These are phyloP conservation scores for Lathyrus tuberosus DNA, from an alignment of 306 rosid genomes.

Conservation along the genomic window DNA sequence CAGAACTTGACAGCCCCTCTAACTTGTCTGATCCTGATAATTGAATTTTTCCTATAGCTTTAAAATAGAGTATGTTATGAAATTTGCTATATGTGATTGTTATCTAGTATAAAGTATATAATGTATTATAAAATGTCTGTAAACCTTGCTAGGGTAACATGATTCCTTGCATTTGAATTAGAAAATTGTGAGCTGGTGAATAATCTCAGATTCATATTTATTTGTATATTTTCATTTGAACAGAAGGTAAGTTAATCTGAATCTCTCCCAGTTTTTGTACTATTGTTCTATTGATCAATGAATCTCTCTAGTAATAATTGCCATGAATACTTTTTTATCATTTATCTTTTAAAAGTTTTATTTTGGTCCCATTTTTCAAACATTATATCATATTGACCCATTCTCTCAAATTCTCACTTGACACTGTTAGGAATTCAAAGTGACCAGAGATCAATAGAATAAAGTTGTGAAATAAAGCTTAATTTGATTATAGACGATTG, in stretches of 20 bases:
- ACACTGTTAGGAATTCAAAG: too few species aligned
- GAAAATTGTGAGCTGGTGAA: conserved; percentile 1
- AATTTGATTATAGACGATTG: too few species aligned
- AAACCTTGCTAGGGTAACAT: conserved; percentile 27
- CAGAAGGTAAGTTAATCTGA: conserved; percentile 12
- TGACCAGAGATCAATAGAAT: too few species aligned
- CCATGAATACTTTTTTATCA: not conserved
- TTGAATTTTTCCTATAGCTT: conserved; percentile 32
- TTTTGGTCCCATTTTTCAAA: too few species aligned
- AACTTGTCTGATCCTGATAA: conserved; percentile 64
- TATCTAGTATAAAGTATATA: conserved; percentile 15
- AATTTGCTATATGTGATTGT: conserved; percentile 16
- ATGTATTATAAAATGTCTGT: conserved; percentile 23
- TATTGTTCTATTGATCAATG: conserved; percentile 8
- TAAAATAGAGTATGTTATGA: conserved; percentile 32
- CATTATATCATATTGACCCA: too few species aligned
- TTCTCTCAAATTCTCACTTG: too few species aligned
- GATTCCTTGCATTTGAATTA: conserved; percentile 22
- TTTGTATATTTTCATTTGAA: conserved; percentile 10
- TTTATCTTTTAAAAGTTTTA: too few species aligned
- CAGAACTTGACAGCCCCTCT: conserved; percentile 85
- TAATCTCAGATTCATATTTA: conserved; percentile 13
- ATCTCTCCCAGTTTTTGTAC: not conserved
- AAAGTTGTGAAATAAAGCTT: too few species aligned
- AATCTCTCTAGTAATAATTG: not conserved